These are phyloP conservation scores for Yamadazyma ubonensis DNA, from an alignment of 805 yeast species.

Conservation along the genomic window DNA sequence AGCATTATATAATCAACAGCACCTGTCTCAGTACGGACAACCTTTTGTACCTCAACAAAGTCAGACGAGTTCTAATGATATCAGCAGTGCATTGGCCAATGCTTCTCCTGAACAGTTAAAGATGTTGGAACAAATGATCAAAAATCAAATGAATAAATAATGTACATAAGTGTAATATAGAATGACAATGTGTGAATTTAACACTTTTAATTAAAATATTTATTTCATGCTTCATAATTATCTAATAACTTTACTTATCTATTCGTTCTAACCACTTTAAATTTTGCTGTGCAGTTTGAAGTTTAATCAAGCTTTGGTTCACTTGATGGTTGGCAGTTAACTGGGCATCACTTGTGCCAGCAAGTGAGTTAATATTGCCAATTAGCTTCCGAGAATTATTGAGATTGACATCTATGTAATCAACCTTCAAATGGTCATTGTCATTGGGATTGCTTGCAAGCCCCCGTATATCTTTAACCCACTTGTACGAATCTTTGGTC, in stretches of 20 bases:
- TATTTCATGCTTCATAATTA: neutral
- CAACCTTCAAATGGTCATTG: slow-evolving; percentile 31
- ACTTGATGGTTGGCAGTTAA: slow-evolving; percentile 2
- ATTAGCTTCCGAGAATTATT: slow-evolving; percentile 34
- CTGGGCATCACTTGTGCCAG: slow-evolving; percentile 4
- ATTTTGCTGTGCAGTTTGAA: slow-evolving; percentile 8
- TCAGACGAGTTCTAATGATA: slow-evolving; percentile 7
- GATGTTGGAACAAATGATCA: slow-evolving; percentile 25
- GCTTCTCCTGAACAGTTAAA: slow-evolving; percentile 24
- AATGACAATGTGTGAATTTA: too few relatives aligned
- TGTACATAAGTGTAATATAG: slow-evolving; percentile 6
- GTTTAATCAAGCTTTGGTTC: slow-evolving; percentile 8
- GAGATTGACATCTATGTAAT: slow-evolving; percentile 34
- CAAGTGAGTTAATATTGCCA: slow-evolving; percentile 11
- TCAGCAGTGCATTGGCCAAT: slow-evolving; percentile 13
- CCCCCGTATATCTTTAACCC: slow-evolving; percentile 17
- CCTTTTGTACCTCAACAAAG: slow-evolving; percentile 7
- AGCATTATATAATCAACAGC: too few relatives aligned
- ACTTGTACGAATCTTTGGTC: slow-evolving; percentile 5
- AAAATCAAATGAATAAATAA: slow-evolving; percentile 20
- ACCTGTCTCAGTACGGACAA: slow-evolving; percentile 1
- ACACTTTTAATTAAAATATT: neutral
- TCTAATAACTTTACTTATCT: neutral
- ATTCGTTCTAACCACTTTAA: slow-evolving; percentile 11
- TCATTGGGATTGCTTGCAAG: slow-evolving; percentile 15